These are phyloP conservation scores for Penicillium sp. DNA, from an alignment of 2,329 filamentous ascomycete species.

Conservation along the genomic window DNA sequence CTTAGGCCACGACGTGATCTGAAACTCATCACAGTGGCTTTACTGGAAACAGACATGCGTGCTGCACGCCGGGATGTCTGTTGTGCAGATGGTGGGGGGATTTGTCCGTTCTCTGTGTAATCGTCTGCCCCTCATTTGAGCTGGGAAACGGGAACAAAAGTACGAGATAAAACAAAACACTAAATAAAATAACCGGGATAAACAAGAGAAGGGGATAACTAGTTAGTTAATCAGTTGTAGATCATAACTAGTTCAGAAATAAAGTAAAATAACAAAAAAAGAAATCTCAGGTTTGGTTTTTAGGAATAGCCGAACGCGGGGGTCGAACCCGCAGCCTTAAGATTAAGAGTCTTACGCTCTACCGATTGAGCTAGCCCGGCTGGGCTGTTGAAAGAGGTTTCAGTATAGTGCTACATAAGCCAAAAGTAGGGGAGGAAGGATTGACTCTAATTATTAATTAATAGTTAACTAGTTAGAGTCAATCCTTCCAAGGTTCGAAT, in stretches of 20 bases:
- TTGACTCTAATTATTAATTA: too few relatives aligned
- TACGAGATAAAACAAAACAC: neutral
- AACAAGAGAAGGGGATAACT: neutral
- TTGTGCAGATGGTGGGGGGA: slow-evolving; percentile 9
- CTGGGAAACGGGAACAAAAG: neutral
- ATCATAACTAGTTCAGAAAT: slow-evolving; percentile 9
- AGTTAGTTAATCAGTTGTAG: neutral
- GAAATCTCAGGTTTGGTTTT: slow-evolving; percentile 17
- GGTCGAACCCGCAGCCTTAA: slow-evolving; percentile 45
- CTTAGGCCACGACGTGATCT: neutral
- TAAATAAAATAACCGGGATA: neutral
- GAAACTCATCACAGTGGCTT: slow-evolving; percentile 11
- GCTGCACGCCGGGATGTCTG: slow-evolving; percentile 6
- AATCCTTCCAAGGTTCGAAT: too few relatives aligned
- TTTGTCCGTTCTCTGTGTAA: neutral
- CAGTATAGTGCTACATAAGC: neutral
- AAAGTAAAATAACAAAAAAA: slow-evolving; percentile 13
- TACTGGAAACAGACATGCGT: neutral
- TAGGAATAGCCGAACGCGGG: slow-evolving; percentile 42
- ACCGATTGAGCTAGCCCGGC: slow-evolving; percentile 53
- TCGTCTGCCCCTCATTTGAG: neutral
- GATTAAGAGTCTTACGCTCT: slow-evolving; percentile 34
- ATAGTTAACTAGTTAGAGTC: too few relatives aligned
- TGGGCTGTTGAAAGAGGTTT: neutral
- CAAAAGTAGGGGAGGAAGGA: neutral